Base-by-base conservation (phyloP, 306 rosid species). In the Lathyrus aphaca region DNA sequence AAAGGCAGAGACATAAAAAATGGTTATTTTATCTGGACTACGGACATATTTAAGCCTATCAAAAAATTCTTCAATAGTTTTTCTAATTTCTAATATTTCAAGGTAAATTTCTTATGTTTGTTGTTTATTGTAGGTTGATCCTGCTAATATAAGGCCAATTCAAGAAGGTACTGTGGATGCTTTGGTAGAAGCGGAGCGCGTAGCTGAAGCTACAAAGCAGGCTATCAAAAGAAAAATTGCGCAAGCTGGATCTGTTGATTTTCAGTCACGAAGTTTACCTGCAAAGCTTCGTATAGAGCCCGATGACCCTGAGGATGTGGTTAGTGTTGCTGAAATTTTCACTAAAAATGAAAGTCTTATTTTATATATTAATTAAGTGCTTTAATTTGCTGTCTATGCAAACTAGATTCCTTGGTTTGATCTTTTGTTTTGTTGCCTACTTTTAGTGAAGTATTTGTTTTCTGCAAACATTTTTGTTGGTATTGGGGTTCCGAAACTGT, bases 261-360 rank as follows among this genome's bases (percentile, higher is more conserved):
- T 87, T 58, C 97, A 94, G 66, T 87, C 96, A 10, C 83, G 95
- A 63, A 90, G 75, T 80, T 45, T 91, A 62, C 99, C 99, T 17
- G 76, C 99, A 53, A 94, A 91, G 77, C 99, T 94, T 71, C 96
- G 92, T 19, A 88, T 90, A 78, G 99, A 91, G 66, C 90, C 97
- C 6, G 88, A 87, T 58, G 99, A 94, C 80, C 91, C 96, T 8
- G 99, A 94, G 86, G 99, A 94, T 74, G 99, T 94, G 85, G 99
- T 88, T 71, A 72, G 85, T 77, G 37, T 75, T 37, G 64, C 32
- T 10, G 72, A 7, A 55, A 55, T 15, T 30, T 74, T 25, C 18
- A 69, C 60, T 10, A 30, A 14, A n/a, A 70, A n/a, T 65, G 55
- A 56, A 72, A 10, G 38, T 4, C 3, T 44, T 61, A 42, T 74